These are phyloP conservation scores for Colletotrichum sp. DNA, from an alignment of 2,329 filamentous ascomycete genomes.

Conservation along the genomic window DNA sequence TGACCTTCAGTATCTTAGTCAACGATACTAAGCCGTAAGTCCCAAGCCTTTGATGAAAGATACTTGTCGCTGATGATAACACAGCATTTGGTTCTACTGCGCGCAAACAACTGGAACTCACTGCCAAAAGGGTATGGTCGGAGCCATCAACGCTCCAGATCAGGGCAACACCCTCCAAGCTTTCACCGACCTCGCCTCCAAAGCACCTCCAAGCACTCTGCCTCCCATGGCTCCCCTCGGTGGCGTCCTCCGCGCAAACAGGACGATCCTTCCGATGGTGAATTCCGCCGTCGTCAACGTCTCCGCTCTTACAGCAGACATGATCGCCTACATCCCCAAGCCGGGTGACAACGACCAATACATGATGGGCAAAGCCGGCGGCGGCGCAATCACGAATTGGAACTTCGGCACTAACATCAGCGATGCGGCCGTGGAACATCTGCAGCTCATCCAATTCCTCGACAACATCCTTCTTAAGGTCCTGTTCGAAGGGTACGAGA, in stretches of 20 bases:
- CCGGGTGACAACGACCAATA: constrained; percentile 25
- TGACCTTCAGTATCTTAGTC: constrained; percentile 35
- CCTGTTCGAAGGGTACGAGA: constrained; percentile 34
- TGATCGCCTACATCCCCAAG: background rate
- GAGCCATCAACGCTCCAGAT: constrained; percentile 47
- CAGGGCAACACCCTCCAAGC: constrained; percentile 42
- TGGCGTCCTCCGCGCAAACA: constrained; percentile 38
- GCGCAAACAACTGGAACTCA: constrained; percentile 36
- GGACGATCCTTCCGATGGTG: constrained; percentile 30
- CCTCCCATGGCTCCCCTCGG: constrained; percentile 35
- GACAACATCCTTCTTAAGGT: constrained; percentile 37
- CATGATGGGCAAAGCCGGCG: constrained; percentile 37
- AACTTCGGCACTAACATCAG: constrained; percentile 34
- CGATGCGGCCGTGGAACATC: constrained; percentile 34
- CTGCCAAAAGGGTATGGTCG: constrained; percentile 50
- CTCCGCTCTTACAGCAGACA: constrained; percentile 23
- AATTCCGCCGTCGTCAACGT: constrained; percentile 32
- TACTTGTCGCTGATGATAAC: accelerated
- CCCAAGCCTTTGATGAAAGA: background rate
- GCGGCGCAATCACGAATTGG: constrained; percentile 36
- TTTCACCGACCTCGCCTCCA: constrained; percentile 37
- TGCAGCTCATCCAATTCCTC: constrained; percentile 34
- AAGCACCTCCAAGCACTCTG: constrained; percentile 36
- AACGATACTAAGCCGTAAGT: constrained; percentile 31
- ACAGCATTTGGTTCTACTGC: constrained; percentile 41